These are phyloP conservation scores for Mycena vulgaris DNA, from an alignment of 768 basidiomycete genomes.

Conservation along the genomic window DNA sequence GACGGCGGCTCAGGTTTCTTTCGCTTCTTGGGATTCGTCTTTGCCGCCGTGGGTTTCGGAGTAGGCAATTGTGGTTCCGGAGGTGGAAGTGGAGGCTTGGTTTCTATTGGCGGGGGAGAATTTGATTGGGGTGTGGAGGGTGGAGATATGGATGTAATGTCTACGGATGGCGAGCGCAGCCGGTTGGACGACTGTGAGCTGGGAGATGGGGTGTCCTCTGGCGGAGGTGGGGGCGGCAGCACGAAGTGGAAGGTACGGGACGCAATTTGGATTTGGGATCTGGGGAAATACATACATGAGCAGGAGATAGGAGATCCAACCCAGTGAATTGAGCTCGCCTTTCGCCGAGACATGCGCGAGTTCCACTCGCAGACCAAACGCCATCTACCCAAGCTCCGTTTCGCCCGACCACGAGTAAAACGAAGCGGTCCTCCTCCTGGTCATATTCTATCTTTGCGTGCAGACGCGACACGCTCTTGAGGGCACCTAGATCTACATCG, in stretches of 20 bases:
- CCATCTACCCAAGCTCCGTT: conserved; percentile 99
- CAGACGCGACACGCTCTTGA: conserved; percentile 97
- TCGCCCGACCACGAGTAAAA: conserved; percentile 92
- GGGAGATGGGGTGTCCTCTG: conserved; percentile 86
- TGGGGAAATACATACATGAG: conserved; percentile 52
- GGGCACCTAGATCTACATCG: conserved; percentile 93
- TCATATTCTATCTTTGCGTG: conserved; percentile 97
- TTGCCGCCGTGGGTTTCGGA: conserved; percentile 69
- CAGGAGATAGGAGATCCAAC: conserved; percentile 17
- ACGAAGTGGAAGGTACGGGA: conserved; percentile 98
- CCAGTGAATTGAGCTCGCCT: conserved; percentile 63
- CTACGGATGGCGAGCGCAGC: conserved; percentile 84
- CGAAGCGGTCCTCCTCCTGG: conserved; percentile 89
- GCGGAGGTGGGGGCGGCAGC: conserved; percentile 88
- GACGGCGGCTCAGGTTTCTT: conserved; percentile 73
- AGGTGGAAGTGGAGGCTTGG: conserved; percentile 62
- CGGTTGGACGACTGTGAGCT: conserved; percentile 82
- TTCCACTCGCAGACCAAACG: conserved; percentile 93
- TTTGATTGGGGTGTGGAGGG: conserved; percentile 86
- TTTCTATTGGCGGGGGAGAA: conserved; percentile 74
- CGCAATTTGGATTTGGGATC: conserved; percentile 97
- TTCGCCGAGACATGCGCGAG: conserved; percentile 87
- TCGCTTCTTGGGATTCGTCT: conserved; percentile 75
- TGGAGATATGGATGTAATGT: conserved; percentile 86
- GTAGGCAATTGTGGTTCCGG: conserved; percentile 71